A percentile compares a stretch with the other conserved stretches of the same genome.
Evolutionary conservation across 345 rosid genomes (phyloP).

Genomic region (Hypericum androsaemum): DNA sequence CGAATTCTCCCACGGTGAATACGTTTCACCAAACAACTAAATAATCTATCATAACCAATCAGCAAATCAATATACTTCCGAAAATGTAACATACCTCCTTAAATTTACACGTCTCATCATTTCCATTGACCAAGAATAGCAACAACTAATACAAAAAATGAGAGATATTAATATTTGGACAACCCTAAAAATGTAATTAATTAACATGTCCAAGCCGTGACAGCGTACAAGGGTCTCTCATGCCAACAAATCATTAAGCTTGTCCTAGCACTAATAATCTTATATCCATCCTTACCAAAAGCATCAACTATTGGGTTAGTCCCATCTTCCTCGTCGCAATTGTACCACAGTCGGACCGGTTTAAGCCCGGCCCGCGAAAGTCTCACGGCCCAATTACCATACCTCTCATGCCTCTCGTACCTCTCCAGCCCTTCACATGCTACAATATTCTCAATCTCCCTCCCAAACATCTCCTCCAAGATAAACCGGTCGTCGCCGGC

Average conservation of each 20-base stretch:
- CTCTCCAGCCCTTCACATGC: constrained; percentile 45
- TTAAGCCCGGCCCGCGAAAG: constrained; percentile 27
- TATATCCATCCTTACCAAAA: constrained; percentile 31
- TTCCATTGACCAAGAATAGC: too few relatives aligned
- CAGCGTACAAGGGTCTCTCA: constrained; percentile 42
- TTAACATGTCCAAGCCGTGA: constrained; percentile 45
- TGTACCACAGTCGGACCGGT: constrained; percentile 28
- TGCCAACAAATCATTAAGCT: constrained; percentile 52
- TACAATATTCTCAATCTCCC: constrained; percentile 41
- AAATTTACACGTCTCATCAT: too few relatives aligned
- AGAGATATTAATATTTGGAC: neutral
- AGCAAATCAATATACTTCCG: too few relatives aligned
- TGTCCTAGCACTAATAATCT: constrained; percentile 25
- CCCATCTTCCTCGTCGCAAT: constrained; percentile 13
- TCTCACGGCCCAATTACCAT: constrained; percentile 31
- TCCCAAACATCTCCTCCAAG: constrained; percentile 45
- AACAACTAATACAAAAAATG: too few relatives aligned
- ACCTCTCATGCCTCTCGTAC: constrained; percentile 43
- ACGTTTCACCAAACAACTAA: too few relatives aligned
- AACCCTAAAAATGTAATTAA: neutral
- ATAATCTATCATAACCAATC: too few relatives aligned
- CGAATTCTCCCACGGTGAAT: too few relatives aligned
- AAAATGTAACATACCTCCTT: too few relatives aligned
- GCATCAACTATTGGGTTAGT: constrained; percentile 23
- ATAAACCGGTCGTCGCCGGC: constrained; percentile 17